Evolutionary conservation across 257 asterid genomes (phyloP).

Genomic region (Thymus quinquecostatus): DNA sequence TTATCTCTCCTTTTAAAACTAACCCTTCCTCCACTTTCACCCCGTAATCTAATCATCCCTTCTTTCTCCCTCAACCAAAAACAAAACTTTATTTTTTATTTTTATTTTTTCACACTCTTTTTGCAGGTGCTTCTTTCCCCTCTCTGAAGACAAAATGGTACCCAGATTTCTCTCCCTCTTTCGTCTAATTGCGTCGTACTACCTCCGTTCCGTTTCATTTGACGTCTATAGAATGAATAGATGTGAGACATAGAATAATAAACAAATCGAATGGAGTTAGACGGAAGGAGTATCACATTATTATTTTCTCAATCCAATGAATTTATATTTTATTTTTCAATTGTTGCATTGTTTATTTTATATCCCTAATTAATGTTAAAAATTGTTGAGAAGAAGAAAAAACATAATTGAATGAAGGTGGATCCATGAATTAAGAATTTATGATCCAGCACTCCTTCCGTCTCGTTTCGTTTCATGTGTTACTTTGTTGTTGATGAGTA

Average conservation of each 20-base stretch:
- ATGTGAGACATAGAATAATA: too few species aligned
- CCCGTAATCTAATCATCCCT: background rate
- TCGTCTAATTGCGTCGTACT: background rate
- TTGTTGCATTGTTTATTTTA: background rate
- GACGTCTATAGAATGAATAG: too few species aligned
- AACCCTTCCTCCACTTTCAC: constrained; percentile 36
- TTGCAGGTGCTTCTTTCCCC: constrained; percentile 36
- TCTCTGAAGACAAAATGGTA: constrained; percentile 54
- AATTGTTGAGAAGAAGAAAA: too few species aligned
- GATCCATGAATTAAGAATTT: background rate
- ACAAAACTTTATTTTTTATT: constrained; percentile 1
- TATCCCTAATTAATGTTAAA: background rate
- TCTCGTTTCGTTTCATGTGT: background rate
- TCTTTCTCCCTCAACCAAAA: constrained; percentile 26
- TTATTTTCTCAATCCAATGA: background rate
- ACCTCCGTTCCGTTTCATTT: background rate
- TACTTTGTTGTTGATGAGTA: background rate
- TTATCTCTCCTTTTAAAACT: constrained; percentile 45
- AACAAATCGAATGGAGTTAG: too few species aligned
- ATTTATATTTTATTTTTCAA: background rate
- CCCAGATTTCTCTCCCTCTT: background rate
- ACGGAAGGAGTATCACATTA: too few species aligned
- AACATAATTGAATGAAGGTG: background rate
- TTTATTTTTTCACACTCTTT: constrained; percentile 23
- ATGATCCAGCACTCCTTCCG: background rate